phyloP scores from a whole-genome alignment of 257 asterid species.

The Parsonsia alboflavescens region DNA sequence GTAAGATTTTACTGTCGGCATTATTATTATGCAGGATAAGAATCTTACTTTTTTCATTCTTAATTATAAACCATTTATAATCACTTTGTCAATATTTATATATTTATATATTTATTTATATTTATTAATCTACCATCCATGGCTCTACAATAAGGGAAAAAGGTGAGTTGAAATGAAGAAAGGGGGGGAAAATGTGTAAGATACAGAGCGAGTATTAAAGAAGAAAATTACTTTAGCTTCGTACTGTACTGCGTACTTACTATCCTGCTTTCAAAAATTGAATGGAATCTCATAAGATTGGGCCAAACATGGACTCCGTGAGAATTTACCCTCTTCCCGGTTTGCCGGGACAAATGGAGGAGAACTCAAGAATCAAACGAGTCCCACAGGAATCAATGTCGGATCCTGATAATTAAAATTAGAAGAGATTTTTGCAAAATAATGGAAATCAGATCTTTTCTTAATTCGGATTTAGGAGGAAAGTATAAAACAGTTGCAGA shows the following conservation, averaged over 20 bases:
- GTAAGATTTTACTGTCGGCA: too few species aligned
- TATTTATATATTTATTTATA: too few species aligned
- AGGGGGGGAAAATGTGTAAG: too few species aligned
- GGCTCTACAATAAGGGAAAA: too few species aligned
- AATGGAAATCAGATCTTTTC: background rate
- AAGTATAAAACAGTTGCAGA: background rate
- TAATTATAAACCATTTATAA: too few species aligned
- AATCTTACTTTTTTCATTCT: too few species aligned
- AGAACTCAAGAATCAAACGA: background rate
- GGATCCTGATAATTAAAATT: background rate
- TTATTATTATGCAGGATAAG: too few species aligned
- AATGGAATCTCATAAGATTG: background rate
- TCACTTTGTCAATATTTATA: too few species aligned
- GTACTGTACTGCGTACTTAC: background rate
- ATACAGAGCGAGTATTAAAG: too few species aligned
- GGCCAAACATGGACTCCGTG: background rate
- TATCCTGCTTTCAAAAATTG: background rate
- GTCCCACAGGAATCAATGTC: background rate
- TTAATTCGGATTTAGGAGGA: background rate
- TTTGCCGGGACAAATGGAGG: background rate
- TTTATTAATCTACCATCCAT: too few species aligned
- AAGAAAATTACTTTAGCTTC: too few species aligned
- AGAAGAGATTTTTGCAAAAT: background rate
- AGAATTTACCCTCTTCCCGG: background rate
- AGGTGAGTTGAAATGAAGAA: too few species aligned